phyloP scores from a whole-genome alignment of 2,329 filamentous ascomycete genomes.

The Neonectria magnoliae region DNA sequence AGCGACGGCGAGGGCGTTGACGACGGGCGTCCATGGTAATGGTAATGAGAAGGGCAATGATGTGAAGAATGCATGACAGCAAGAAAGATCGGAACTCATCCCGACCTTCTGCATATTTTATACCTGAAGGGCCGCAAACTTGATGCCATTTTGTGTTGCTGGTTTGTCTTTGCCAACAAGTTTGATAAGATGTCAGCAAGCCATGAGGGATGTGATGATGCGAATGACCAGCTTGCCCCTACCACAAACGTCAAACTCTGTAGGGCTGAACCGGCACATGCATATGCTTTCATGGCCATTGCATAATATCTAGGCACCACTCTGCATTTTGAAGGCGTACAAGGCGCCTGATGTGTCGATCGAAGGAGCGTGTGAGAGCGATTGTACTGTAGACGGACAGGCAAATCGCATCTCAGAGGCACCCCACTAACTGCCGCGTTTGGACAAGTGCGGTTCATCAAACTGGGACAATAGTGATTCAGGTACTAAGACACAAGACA shows the following conservation, averaged over 20 bases:
- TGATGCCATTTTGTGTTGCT: background rate
- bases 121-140: background rate
- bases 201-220: background rate
- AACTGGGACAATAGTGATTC: background rate
- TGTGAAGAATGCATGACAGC: background rate
- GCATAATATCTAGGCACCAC: background rate
- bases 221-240: background rate
- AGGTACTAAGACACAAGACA: background rate
- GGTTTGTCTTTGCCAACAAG: slow-evolving; percentile 5
- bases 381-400: background rate
- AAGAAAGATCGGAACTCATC: background rate
- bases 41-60: background rate
- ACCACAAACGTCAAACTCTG: background rate
- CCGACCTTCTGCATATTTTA: background rate
- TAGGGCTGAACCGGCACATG: background rate
- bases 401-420: background rate
- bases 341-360: background rate
- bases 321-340: background rate
- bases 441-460: background rate
- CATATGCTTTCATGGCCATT: no score
- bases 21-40: background rate
- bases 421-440: background rate
- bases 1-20: background rate
- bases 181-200: background rate
- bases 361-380: background rate